phyloP scores from a whole-genome alignment of 2,329 filamentous ascomycete genomes.

The Neonectria hederae region DNA sequence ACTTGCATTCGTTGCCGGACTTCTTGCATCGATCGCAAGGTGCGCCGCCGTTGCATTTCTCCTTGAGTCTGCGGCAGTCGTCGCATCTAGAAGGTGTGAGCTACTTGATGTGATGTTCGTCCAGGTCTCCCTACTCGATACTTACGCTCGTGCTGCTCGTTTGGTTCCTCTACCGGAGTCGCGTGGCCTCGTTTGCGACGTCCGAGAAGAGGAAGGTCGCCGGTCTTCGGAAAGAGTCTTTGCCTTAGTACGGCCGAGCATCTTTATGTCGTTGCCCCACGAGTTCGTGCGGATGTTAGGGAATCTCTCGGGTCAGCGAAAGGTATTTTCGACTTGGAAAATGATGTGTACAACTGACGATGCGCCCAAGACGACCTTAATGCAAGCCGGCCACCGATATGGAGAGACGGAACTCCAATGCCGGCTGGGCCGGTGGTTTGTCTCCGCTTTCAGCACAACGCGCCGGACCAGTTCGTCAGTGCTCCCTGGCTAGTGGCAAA shows the following conservation, averaged over 20 bases:
- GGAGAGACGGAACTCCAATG: background rate
- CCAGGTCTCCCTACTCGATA: background rate
- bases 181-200: background rate
- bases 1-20: slow-evolving; percentile 22
- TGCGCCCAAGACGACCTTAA: background rate
- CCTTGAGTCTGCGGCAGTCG: slow-evolving; percentile 33
- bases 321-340: background rate
- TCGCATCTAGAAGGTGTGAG: slow-evolving; percentile 27
- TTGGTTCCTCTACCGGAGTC: background rate
- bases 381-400: background rate
- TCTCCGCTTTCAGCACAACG: background rate
- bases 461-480: background rate
- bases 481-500: background rate
- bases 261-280: background rate
- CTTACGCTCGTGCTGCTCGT: slow-evolving; percentile 11
- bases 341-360: background rate
- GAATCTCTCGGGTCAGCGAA: background rate
- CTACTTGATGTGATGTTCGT: no score
- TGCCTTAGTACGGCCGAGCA: background rate
- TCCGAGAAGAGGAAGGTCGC: background rate
- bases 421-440: background rate
- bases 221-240: background rate
- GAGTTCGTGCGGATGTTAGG: background rate
- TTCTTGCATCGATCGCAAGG: slow-evolving; percentile 35
- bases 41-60: slow-evolving; percentile 31